phyloP scores from a whole-genome alignment of 2,329 filamentous ascomycete genomes.

The Bipolaris oryzae region DNA sequence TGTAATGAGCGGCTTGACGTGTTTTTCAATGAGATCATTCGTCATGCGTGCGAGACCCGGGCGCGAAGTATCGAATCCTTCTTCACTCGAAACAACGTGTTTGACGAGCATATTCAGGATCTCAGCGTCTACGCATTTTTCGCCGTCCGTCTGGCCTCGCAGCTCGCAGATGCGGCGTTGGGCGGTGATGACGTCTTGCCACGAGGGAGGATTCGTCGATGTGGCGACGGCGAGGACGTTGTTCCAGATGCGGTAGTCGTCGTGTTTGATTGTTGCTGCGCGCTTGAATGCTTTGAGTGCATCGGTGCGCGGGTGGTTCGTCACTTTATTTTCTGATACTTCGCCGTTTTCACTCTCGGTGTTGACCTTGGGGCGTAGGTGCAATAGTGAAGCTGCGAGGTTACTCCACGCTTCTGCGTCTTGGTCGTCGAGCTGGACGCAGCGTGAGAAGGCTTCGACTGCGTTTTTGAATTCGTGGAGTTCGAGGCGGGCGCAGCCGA shows the following conservation, averaged over 20 bases:
- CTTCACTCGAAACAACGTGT: conserved; percentile 63
- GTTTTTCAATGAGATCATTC: conserved; percentile 73
- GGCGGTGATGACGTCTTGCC: conserved; percentile 76
- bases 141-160: conserved; percentile 67
- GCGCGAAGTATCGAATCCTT: conserved; percentile 49
- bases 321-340: conserved; percentile 46
- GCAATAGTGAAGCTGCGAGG: conserved; percentile 80
- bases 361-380: conserved; percentile 60
- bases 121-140: conserved; percentile 76
- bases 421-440: conserved; percentile 82
- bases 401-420: conserved; percentile 97
- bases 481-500: conserved; percentile 86
- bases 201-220: conserved; percentile 75
- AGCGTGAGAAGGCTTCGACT: conserved; percentile 79
- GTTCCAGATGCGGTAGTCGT: conserved; percentile 94
- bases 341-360: conserved; percentile 45
- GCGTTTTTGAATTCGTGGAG: conserved; percentile 78
- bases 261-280: conserved; percentile 80
- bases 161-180: conserved; percentile 78
- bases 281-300: conserved; percentile 85
- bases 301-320: conserved; percentile 65
- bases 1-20: conserved; percentile 84
- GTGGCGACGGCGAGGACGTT: conserved; percentile 89
- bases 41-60: conserved; percentile 66
- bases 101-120: conserved; percentile 75